These are phyloP conservation scores for Starmerella khaoyaiensis DNA, from an alignment of 805 yeast genomes.

Conservation along the genomic window DNA sequence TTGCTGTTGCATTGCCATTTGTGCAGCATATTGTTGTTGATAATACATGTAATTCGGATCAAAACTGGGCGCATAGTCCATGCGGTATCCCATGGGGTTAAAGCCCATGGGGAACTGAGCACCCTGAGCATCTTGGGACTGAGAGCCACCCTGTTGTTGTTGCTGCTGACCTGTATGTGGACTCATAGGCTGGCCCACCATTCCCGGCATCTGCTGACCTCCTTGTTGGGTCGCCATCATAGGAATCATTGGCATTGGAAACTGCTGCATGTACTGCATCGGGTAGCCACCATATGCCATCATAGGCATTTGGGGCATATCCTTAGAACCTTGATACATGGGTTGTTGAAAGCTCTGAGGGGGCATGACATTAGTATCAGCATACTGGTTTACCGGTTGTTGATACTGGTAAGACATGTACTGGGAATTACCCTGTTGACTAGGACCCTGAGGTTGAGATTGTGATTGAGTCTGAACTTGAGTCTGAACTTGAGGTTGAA, in stretches of 20 bases:
- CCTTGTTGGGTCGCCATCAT: conserved; percentile 2
- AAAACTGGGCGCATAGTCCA: too few relatives aligned
- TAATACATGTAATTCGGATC: neutral
- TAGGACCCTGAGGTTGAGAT: conserved; percentile 10
- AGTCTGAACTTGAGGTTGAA: conserved; percentile 5
- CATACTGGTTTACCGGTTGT: too few relatives aligned
- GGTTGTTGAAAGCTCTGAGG: too few relatives aligned
- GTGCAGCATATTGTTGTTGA: conserved; percentile 1
- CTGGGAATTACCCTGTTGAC: conserved; percentile 6
- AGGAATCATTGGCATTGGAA: conserved; percentile 2
- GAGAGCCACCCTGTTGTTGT: conserved; percentile 3
- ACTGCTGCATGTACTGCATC: too few relatives aligned
- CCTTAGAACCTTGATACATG: too few relatives aligned
- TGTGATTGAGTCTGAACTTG: conserved; percentile 13
- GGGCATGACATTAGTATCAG: too few relatives aligned
- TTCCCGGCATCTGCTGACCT: neutral
- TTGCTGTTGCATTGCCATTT: conserved; percentile 4
- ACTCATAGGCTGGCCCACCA: neutral
- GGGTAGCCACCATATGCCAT: too few relatives aligned
- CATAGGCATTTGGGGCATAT: too few relatives aligned
- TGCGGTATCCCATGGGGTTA: too few relatives aligned
- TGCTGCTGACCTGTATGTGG: conserved; percentile 3
- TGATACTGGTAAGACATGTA: conserved; percentile 4
- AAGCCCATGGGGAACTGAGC: conserved; percentile 1
- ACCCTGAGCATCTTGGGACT: conserved; percentile 9